Conservation (phyloP, 2,329 filamentous ascomycete species). For the Fusarium brachygibbosum region DNA sequence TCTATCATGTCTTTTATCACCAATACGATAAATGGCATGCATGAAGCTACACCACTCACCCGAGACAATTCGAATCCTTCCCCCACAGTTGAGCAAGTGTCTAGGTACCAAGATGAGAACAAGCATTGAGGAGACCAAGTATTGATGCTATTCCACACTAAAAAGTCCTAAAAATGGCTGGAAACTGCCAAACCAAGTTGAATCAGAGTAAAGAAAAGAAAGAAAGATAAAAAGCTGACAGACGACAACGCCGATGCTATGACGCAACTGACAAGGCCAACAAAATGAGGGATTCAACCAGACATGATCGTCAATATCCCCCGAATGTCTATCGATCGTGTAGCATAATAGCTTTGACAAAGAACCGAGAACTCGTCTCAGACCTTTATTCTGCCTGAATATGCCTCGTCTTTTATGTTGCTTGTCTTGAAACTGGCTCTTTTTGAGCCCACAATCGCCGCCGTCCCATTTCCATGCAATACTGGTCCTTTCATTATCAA, state of each 20-base stretch:
- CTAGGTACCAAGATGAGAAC: not conserved
- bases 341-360: conserved; percentile 22
- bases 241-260: conserved; percentile 48
- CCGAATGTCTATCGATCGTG: not conserved
- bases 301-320: not conserved
- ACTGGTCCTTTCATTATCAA: conserved; percentile 7
- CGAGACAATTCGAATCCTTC: not conserved
- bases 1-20: not conserved
- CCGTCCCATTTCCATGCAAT: conserved; percentile 26
- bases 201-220: not conserved
- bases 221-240: conserved; percentile 6
- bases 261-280: conserved; percentile 37
- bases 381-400: not conserved
- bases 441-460: conserved; percentile 40
- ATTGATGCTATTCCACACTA: conserved; percentile 23
- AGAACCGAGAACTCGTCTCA: not conserved
- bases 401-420: conserved; percentile 25
- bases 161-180: not conserved
- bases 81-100: not conserved
- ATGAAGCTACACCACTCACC: conserved; percentile 1
- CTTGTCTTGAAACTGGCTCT: conserved; percentile 29
- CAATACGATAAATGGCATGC: not conserved
- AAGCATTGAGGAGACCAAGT: not conserved
- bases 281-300: conserved; percentile 11
- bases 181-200: conserved; percentile 4